Evolutionary conservation across 768 basidiomycete species (phyloP), one percentile per base, ranked within the genome.

Genomic region (Panaeolus cyanescens): DNA sequence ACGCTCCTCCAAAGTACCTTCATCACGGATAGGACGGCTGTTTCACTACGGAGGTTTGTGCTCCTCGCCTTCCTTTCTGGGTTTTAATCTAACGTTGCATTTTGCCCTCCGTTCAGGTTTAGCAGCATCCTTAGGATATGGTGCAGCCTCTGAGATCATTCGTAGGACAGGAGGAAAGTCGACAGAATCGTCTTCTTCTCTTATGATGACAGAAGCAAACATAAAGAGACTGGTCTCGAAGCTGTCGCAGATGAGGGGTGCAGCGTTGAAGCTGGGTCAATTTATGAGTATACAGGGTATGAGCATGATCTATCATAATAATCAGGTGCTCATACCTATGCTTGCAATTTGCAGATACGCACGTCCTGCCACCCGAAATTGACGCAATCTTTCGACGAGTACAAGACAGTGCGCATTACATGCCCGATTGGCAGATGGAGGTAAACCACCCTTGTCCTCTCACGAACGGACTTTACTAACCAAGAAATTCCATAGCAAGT

Each of bases 391-490:
- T 99, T 67, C 85, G 94, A 55, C 80, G 90, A 30, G 96, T 99
- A 0, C 96, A 99, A 71, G 93, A 96, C 65, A 88, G 90, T 66
- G 96, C 96, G 1, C 94, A 99, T 73, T 98, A 98, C 72, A 99
- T 99, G 96, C 96, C 96, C 0, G 91, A 96, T 66, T 96, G 92
- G 91, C 96, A 99, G 71, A 91, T 98, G 88, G 92, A 96, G 85
- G 96, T 93, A 15, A 19, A 75, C 3, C 3, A 8, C 13, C 45
- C 15, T 9, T 62, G 15, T 13, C 17, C 15, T 59, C n/a, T 25
- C 2, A n/a, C 12, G n/a, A 7, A 25, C 32, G 50, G 20, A 31
- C 20, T 37, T 17, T 33, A 28, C 17, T 20, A 15, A 56, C 6
- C 1, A n/a, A 2, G 15, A 19, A 19, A 7, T 22, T 55, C 28